These are phyloP conservation scores for Penicillium sp. DNA, from an alignment of 2,329 filamentous ascomycete species.

Conservation along the genomic window DNA sequence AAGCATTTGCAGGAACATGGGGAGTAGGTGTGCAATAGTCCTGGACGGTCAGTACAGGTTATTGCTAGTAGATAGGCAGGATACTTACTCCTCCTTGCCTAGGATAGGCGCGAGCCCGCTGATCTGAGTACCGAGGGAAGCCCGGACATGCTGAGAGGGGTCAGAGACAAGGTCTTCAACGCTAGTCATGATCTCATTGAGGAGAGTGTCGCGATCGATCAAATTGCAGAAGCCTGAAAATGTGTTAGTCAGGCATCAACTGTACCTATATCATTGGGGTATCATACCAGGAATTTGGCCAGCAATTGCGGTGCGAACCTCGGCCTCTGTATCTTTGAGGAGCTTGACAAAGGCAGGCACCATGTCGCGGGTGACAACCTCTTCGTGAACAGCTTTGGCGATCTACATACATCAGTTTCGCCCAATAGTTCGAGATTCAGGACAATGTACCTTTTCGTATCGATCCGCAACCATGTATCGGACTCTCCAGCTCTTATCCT, in stretches of 20 bases:
- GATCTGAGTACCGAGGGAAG: constrained; percentile 92
- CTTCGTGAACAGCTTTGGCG: constrained; percentile 96
- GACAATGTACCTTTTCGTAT: constrained; percentile 80
- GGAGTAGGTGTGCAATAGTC: constrained; percentile 92
- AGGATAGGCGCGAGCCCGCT: constrained; percentile 94
- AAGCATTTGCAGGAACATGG: constrained; percentile 99
- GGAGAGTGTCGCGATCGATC: constrained; percentile 80
- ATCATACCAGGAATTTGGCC: constrained; percentile 82
- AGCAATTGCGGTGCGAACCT: constrained; percentile 94
- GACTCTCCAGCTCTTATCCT: constrained; percentile 99
- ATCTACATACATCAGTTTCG: constrained; percentile 60
- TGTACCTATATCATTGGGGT: neutral
- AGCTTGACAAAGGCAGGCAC: constrained; percentile 97
- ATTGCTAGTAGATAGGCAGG: neutral
- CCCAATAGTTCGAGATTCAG: neutral
- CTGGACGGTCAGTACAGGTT: constrained; percentile 47
- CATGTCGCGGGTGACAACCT: constrained; percentile 89
- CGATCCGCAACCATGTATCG: constrained; percentile 98
- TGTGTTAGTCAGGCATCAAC: constrained; percentile 21
- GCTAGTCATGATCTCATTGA: constrained; percentile 94
- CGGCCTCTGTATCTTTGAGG: constrained; percentile 94
- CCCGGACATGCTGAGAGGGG: constrained; percentile 92
- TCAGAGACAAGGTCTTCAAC: constrained; percentile 96
- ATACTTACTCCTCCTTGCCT: constrained; percentile 88
- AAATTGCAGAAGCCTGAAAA: constrained; percentile 79